These are phyloP conservation scores for Trichosporon ovoides DNA, from an alignment of 1,284 basidiomycete species.

Conservation along the genomic window DNA sequence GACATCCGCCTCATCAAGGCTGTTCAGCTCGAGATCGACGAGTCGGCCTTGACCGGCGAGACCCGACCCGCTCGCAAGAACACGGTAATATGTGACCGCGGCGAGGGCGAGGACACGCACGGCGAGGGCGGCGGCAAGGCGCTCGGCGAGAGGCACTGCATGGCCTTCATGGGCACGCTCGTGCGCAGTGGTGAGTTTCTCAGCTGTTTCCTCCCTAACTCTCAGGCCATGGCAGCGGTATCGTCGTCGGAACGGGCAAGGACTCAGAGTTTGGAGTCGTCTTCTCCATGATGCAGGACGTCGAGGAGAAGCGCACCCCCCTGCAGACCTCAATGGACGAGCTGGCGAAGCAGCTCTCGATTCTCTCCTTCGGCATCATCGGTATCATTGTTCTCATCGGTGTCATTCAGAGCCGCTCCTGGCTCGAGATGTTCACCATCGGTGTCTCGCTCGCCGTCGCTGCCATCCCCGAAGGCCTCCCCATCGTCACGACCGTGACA, in stretches of 20 bases:
- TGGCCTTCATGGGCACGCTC: slow-evolving; percentile 95
- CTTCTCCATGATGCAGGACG: slow-evolving; percentile 97
- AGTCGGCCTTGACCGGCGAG: slow-evolving; percentile 91
- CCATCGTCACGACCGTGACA: slow-evolving; percentile 95
- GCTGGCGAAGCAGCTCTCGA: slow-evolving; percentile 83
- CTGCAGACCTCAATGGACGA: slow-evolving; percentile 95
- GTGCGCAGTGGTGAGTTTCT: slow-evolving; percentile 73
- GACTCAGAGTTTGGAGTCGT: slow-evolving; percentile 94
- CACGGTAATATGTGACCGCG: slow-evolving; percentile 54
- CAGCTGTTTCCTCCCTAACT: slow-evolving; percentile 11
- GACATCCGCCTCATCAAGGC: slow-evolving; percentile 77
- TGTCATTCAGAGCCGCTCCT: slow-evolving; percentile 75
- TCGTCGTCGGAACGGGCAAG: slow-evolving; percentile 84
- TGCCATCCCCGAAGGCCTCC: slow-evolving; percentile 93
- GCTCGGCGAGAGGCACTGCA: slow-evolving; percentile 79
- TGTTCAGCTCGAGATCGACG: slow-evolving; percentile 86
- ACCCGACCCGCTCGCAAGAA: slow-evolving; percentile 74
- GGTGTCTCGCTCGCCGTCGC: slow-evolving; percentile 96
- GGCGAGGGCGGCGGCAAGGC: slow-evolving; percentile 58
- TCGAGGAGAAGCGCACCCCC: slow-evolving; percentile 88
- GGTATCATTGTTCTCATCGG: slow-evolving; percentile 90
- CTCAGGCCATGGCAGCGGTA: slow-evolving; percentile 71
- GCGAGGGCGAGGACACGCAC: slow-evolving; percentile 42
- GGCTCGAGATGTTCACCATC: slow-evolving; percentile 98
- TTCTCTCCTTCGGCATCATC: slow-evolving; percentile 86